Base-by-base conservation (phyloP, 192 early-diverging fungal genomes). In the Dissophora ornata region DNA sequence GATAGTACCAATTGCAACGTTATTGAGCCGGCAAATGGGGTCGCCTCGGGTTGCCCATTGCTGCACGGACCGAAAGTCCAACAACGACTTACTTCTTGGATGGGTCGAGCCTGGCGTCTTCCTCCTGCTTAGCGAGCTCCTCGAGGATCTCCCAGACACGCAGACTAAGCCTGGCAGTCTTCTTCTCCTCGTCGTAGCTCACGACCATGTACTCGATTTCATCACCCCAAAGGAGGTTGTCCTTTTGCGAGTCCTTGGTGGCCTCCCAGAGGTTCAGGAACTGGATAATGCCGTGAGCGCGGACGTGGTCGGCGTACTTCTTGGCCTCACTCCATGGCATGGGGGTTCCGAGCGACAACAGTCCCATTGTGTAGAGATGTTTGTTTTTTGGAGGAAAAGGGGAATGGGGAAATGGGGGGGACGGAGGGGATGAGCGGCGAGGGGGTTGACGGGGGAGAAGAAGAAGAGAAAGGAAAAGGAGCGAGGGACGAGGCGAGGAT, bases 201-300 rank as follows among this genome's bases (percentile, higher is more conserved):
- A 98, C 87, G 30, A 98, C 92, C 68, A 96, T 87, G 81, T 98
- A 99, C 80, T 98, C 97, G 61, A 98, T 85, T 88, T 99, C 97
- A 67, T 99, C 97, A 55, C 97, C 97, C 96, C 96, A 99, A 19
- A 95, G 82, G 12, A 97, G 85, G 51, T 83, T 84, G 80, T 95
- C 92, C 57, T 89, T 92, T 64, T 90, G 82, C 47, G 90, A 85
- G 44, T 89, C 77, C 88, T 98, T 98, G 67, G 90, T 84, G 55
- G 86, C 84, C 54, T 89, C 82, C 85, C 91, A 99, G 30, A 96
- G 90, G 79, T 91, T 86, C 34, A 96, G 81, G 63, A 99, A 96
- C 86, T 99, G 96, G 42, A 86, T 83, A 64, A 99, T 99, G 21
- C 97, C 97, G 70, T 97, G 93, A 29, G 80, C 62, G 46, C 95